These are phyloP conservation scores for Symbiodinium natans DNA, from an alignment of 73 alveolate species.

Conservation along the genomic window DNA sequence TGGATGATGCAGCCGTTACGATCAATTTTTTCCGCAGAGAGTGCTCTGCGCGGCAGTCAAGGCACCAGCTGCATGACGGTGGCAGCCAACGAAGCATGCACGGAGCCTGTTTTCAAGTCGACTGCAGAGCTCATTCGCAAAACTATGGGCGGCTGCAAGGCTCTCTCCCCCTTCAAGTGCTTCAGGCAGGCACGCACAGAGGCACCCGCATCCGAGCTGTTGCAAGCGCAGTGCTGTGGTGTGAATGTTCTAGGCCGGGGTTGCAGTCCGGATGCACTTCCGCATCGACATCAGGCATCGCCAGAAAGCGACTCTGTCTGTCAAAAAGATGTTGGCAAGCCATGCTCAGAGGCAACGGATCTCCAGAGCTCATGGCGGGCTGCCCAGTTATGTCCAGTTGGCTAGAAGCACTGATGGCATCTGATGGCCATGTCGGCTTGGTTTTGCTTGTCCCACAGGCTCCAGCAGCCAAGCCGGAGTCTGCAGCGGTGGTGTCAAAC, in stretches of 20 bases:
- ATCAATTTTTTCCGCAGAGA: no score
- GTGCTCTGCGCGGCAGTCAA: no score
- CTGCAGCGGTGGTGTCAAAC: not conserved
- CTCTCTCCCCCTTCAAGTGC: conserved; percentile 23
- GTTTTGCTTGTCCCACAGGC: not conserved
- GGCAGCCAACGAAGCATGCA: conserved; percentile 1
- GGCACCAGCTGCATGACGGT: not conserved
- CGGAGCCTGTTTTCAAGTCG: no score
- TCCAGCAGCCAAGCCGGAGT: not conserved
- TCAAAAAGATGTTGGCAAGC: no score
- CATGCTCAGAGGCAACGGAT: not conserved
- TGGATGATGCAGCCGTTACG: no score
- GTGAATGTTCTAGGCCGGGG: conserved; percentile 36
- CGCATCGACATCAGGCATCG: not conserved
- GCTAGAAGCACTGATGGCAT: no score
- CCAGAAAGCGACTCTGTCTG: no score
- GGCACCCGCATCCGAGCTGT: not conserved
- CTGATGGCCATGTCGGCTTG: no score
- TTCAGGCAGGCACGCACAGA: conserved; percentile 28
- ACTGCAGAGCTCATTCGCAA: no score
- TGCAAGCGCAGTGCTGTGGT: not conserved
- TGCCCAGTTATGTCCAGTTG: no score
- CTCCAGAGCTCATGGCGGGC: not conserved
- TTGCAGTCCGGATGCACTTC: conserved; percentile 38
- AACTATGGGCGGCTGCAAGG: not conserved